phyloP scores from a whole-genome alignment of 805 yeast genomes.

The Candida wancherniae region DNA sequence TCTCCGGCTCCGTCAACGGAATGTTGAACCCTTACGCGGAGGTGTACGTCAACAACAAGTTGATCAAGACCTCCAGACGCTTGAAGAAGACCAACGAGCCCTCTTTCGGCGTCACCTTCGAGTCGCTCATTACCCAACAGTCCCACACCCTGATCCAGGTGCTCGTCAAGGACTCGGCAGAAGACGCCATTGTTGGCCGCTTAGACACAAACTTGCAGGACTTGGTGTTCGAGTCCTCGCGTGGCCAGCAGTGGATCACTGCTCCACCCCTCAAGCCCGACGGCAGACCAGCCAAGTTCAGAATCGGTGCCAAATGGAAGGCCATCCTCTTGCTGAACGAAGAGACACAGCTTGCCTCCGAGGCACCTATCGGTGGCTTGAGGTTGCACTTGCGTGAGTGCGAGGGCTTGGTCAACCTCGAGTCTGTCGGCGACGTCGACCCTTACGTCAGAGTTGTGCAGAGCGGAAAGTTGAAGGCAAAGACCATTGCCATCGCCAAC shows the following conservation, averaged over 20 bases:
- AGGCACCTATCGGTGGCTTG: conserved; percentile 64
- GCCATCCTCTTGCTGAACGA: conserved; percentile 54
- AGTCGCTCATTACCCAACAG: conserved; percentile 58
- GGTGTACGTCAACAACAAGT: conserved; percentile 51
- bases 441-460: conserved; percentile 62
- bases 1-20: conserved; percentile 46
- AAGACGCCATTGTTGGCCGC: conserved; percentile 50
- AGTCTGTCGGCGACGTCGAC: conserved; percentile 68
- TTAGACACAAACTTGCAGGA: conserved; percentile 52
- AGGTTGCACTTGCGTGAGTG: conserved; percentile 57
- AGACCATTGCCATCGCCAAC: conserved; percentile 50
- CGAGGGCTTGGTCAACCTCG: conserved; percentile 48
- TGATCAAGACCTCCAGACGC: conserved; percentile 54
- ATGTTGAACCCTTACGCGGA: conserved; percentile 66
- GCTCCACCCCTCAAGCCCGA: conserved; percentile 39
- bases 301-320: conserved; percentile 62
- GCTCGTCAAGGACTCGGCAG: conserved; percentile 57
- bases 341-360: conserved; percentile 39
- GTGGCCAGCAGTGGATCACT: conserved; percentile 47
- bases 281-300: conserved; percentile 42
- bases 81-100: conserved; percentile 70
- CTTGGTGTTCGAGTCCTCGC: conserved; percentile 42
- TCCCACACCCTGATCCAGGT: conserved; percentile 50
- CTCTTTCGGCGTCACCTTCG: conserved; percentile 60
- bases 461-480: conserved; percentile 54